Evolutionary conservation across 352 stramenopile genomes (phyloP).

Genomic region (Plasmopara halstedii): DNA sequence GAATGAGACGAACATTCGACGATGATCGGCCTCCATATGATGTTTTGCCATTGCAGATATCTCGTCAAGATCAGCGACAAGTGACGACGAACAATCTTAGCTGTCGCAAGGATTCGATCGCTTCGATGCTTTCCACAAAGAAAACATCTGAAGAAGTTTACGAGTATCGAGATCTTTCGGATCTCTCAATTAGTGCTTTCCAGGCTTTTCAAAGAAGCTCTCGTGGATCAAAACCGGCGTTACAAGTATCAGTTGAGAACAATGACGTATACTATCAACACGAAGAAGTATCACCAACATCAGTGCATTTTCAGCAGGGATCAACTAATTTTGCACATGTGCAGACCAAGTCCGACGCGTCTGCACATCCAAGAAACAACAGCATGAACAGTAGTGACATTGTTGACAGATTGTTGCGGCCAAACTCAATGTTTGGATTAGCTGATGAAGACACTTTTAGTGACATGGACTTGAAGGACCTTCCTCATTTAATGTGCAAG

Average conservation of each 20-base stretch:
- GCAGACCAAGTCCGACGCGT: constrained; percentile 15
- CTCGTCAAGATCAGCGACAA: constrained; percentile 8
- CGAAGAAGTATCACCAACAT: constrained; percentile 13
- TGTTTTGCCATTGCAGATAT: constrained; percentile 8
- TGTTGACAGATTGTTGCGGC: constrained; percentile 21
- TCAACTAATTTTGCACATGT: constrained; percentile 20
- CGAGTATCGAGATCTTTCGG: constrained; percentile 52
- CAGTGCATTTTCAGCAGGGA: constrained; percentile 11
- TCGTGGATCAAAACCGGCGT: constrained; percentile 8
- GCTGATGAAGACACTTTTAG: constrained; percentile 66
- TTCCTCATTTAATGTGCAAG: constrained; percentile 67
- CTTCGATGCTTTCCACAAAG: background rate
- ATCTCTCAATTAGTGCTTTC: constrained; percentile 58
- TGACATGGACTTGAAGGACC: constrained; percentile 59
- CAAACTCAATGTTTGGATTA: constrained; percentile 45
- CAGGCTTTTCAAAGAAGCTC: constrained; percentile 47
- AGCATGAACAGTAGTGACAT: constrained; percentile 28
- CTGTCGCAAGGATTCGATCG: constrained; percentile 1
- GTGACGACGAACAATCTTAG: constrained; percentile 1
- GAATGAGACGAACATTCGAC: constrained; percentile 18
- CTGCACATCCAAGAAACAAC: constrained; percentile 13
- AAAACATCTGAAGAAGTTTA: constrained; percentile 9
- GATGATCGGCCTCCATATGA: constrained; percentile 20
- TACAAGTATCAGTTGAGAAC: background rate
- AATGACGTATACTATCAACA: constrained; percentile 10